These are phyloP conservation scores for Dactylonectria estremocensis DNA, from an alignment of 2,329 filamentous ascomycete genomes.

Conservation along the genomic window DNA sequence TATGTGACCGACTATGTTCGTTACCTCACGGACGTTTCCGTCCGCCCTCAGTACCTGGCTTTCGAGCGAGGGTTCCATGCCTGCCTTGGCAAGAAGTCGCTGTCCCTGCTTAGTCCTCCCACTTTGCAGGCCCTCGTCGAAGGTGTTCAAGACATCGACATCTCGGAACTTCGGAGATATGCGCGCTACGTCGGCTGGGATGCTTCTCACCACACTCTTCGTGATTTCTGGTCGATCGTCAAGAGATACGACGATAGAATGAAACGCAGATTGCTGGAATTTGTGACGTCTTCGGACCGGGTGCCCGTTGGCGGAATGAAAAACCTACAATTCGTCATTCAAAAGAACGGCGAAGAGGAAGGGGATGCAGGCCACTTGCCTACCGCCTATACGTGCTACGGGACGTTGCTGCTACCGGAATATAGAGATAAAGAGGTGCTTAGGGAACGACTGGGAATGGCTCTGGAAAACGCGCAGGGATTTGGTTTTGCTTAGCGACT, in stretches of 20 bases:
- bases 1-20: conserved; percentile 89
- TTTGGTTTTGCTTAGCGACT: conserved; percentile 82
- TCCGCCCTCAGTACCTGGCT: conserved; percentile 83
- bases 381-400: conserved; percentile 94
- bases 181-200: conserved; percentile 89
- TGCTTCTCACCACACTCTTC: conserved; percentile 76
- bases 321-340: conserved; percentile 87
- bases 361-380: conserved; percentile 75
- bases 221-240: conserved; percentile 89
- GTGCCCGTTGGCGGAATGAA: conserved; percentile 89
- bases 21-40: conserved; percentile 85
- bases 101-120: conserved; percentile 79
- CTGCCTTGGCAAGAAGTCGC: conserved; percentile 79
- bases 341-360: conserved; percentile 79
- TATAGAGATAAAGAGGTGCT: conserved; percentile 82
- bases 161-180: conserved; percentile 78
- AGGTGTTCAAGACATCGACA: conserved; percentile 85
- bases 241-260: conserved; percentile 76
- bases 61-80: conserved; percentile 86
- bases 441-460: conserved; percentile 83
- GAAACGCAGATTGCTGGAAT: conserved; percentile 86
- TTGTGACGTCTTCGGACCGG: conserved; percentile 93
- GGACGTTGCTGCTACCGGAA: conserved; percentile 87
- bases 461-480: conserved; percentile 88
- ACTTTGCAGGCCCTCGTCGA: conserved; percentile 86